phyloP scores from a whole-genome alignment of 768 basidiomycete species.

The Clavulina sp. region DNA sequence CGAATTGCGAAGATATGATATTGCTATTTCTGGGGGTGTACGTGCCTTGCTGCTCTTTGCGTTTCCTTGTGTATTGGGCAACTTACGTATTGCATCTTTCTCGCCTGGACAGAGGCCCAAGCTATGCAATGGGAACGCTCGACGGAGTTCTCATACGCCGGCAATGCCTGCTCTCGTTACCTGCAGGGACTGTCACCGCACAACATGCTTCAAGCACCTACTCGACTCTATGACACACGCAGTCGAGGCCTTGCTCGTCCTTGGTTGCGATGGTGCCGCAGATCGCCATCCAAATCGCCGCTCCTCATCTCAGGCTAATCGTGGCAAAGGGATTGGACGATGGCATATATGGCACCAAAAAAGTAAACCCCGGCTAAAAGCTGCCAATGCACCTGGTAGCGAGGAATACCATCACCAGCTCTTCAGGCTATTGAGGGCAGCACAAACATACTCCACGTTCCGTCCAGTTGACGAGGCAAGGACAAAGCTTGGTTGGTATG shows the following conservation, averaged over 20 bases:
- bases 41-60: background rate
- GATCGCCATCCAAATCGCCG: too few relatives aligned
- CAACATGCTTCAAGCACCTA: background rate
- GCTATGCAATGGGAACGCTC: background rate
- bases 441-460: background rate
- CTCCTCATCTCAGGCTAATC: background rate
- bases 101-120: background rate
- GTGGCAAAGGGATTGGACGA: too few relatives aligned
- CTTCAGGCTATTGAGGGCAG: background rate
- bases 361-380: background rate
- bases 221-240: background rate
- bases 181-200: background rate
- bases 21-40: background rate
- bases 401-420: background rate
- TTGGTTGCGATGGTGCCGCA: too few relatives aligned
- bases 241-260: background rate
- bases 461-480: background rate
- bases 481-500: background rate
- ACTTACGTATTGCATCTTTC: background rate
- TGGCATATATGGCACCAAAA: background rate
- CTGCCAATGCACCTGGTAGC: background rate
- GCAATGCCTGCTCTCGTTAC: background rate
- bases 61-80: background rate
- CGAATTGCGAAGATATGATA: background rate
- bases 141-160: background rate